Percentiles rank a stretch among this genome's conserved stretches.
Evolutionary conservation across 1,139 yeast species (phyloP).

Genomic region (Lodderomyces jiufengensis): DNA sequence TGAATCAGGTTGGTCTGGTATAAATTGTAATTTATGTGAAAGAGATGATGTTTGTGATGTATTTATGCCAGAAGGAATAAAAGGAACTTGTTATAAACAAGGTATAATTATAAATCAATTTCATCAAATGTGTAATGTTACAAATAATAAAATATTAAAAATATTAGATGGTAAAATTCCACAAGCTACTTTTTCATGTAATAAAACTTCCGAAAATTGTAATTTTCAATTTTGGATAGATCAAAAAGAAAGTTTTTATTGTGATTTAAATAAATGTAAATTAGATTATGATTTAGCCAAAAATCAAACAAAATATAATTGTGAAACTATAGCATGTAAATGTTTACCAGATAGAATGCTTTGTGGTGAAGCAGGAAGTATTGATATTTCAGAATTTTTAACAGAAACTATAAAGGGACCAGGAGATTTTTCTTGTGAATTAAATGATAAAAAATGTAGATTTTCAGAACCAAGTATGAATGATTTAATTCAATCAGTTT

Average conservation of each 20-base stretch:
- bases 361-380: slow-evolving; percentile 91
- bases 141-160: slow-evolving; percentile 78
- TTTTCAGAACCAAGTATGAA: slow-evolving; percentile 97
- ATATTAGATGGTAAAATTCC: slow-evolving; percentile 80
- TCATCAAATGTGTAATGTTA: slow-evolving; percentile 93
- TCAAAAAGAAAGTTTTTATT: slow-evolving; percentile 81
- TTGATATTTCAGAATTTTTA: slow-evolving; percentile 89
- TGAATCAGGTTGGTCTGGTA: slow-evolving; percentile 85
- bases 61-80: slow-evolving; percentile 82
- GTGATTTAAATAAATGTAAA: slow-evolving; percentile 71
- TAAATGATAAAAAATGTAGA: slow-evolving; percentile 55
- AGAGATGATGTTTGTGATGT: slow-evolving; percentile 73
- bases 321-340: slow-evolving; percentile 73
- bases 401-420: slow-evolving; percentile 91
- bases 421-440: slow-evolving; percentile 83
- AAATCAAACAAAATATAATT: slow-evolving; percentile 72
- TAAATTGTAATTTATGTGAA: slow-evolving; percentile 84
- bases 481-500: slow-evolving; percentile 80
- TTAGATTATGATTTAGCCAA: slow-evolving; percentile 61
- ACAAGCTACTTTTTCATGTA: slow-evolving; percentile 89
- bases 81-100: slow-evolving; percentile 87
- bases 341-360: slow-evolving; percentile 91
- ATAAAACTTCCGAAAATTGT: slow-evolving; percentile 61
- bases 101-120: slow-evolving; percentile 80
- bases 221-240: slow-evolving; percentile 97